phyloP scores from a whole-genome alignment of 768 basidiomycete genomes.

The Fibroporia radiculosa region DNA sequence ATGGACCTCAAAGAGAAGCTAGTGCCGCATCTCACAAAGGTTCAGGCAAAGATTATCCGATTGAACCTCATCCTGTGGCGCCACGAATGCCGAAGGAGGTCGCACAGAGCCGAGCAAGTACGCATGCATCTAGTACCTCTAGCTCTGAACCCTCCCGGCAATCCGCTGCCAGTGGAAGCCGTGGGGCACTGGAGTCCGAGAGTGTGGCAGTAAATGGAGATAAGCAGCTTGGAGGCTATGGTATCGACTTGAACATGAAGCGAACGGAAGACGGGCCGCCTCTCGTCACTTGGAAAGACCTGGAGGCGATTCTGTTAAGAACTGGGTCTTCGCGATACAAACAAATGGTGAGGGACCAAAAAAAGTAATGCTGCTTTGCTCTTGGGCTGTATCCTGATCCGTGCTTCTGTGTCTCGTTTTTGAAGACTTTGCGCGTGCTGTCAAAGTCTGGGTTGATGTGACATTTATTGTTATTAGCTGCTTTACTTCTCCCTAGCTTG shows the following conservation, averaged over 20 bases:
- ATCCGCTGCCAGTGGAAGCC: background rate
- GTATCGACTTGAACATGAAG: slow-evolving; percentile 1
- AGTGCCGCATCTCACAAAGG: too few species aligned
- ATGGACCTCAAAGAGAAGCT: too few species aligned
- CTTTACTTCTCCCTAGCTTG: too few species aligned
- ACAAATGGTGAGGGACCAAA: background rate
- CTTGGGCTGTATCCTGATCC: too few species aligned
- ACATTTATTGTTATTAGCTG: background rate
- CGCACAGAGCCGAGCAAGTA: background rate
- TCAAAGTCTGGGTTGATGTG: background rate
- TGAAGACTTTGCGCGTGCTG: background rate
- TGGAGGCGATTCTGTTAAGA: slow-evolving; percentile 7
- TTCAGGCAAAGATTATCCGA: too few species aligned
- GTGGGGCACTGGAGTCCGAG: background rate
- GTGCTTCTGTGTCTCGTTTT: background rate
- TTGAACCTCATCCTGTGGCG: too few species aligned
- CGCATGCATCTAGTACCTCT: background rate
- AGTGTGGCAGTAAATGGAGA: background rate
- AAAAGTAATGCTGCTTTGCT: too few species aligned
- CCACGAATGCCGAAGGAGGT: background rate
- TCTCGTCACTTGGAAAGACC: slow-evolving; percentile 6
- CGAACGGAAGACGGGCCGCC: slow-evolving; percentile 10
- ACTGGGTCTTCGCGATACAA: slow-evolving; percentile 9
- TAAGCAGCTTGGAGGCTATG: background rate
- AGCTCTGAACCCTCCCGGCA: background rate